Evolutionary conservation across 2,329 filamentous ascomycete species (phyloP), one percentile per base, ranked within the genome.

Genomic region (Tolypocladium sp.): DNA sequence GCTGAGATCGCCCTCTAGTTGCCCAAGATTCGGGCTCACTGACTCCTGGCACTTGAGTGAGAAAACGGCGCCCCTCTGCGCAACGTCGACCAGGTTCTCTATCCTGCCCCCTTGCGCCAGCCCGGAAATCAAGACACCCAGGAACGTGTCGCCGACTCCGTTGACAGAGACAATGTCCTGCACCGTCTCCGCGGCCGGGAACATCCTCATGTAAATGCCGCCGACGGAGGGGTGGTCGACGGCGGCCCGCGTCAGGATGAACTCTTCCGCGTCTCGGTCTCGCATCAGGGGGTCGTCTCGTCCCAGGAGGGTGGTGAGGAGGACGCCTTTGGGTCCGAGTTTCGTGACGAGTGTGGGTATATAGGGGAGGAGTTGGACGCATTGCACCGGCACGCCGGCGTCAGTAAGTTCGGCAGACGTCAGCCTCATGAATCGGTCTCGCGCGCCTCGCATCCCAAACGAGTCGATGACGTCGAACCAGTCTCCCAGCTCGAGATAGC

Each of bases 111-210:
- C 81, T 66, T 80, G 82, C 0, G 86, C 86, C 64, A 97, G 71
- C 0, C 90, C 91, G 1, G 91, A 88, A n/a, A 96, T 77, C 59
- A 97, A 66, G 17, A 92, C 88, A 0, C 93, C 94, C 10, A 95
- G 78, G 71, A 97, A 92, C 0, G 94, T 97, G 73, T 99, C 94
- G 0, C 94, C 94, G 2, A 91, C 92, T 0, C 93, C 94, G 70
- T 97, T 97, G 12, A 97, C 93, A 54, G 91, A 96, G 1, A 93
- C 85, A 1, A 96, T 80, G 33, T 94, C 85, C 25, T 82, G 74
- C 0, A 96, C 80, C 20, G 77, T 74, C 69, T 89, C 85, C 1
- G 82, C 83, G 0, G 89, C 79, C 0, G 89, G 84, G 70, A 91
- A 90, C 25, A 84, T 64, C 40, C 83, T 72, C 87, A 97, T 92